Conservation (phyloP, 768 basidiomycete species). For the Baorangia bicolor region DNA sequence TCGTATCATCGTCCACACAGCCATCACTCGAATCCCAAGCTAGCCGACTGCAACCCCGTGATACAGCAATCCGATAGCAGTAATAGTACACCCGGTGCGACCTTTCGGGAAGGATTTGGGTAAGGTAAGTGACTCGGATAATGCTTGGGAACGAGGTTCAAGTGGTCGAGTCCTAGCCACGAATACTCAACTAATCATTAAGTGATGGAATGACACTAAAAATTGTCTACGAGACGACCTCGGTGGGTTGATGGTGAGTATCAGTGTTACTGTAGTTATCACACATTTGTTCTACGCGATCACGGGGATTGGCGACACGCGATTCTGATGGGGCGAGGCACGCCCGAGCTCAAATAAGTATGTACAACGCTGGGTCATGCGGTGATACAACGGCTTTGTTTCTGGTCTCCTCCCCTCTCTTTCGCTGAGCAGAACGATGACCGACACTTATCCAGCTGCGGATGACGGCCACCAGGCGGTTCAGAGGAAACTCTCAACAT, state of each 20-base stretch:
- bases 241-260: not conserved
- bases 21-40: not conserved
- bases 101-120: not conserved
- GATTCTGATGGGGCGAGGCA: not conserved
- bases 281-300: slow-evolving; percentile 2
- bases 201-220: not conserved
- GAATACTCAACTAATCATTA: no score
- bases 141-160: not conserved
- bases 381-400: slow-evolving; percentile 6
- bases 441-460: slow-evolving; percentile 1
- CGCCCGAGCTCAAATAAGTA: slow-evolving; percentile 1
- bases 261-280: not conserved
- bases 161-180: not conserved
- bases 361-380: not conserved
- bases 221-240: no score
- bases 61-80: not conserved
- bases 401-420: not conserved
- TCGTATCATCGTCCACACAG: not conserved
- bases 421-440: slow-evolving; percentile 17
- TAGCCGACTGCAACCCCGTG: not conserved
- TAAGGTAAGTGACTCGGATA: not conserved
- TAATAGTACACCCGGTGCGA: not conserved
- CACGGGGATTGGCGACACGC: not conserved
- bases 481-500: slow-evolving; percentile 22
- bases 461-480: slow-evolving; percentile 2